Conservation (phyloP, 805 yeast species). For the Kregervanrija pseudodelftensis region DNA sequence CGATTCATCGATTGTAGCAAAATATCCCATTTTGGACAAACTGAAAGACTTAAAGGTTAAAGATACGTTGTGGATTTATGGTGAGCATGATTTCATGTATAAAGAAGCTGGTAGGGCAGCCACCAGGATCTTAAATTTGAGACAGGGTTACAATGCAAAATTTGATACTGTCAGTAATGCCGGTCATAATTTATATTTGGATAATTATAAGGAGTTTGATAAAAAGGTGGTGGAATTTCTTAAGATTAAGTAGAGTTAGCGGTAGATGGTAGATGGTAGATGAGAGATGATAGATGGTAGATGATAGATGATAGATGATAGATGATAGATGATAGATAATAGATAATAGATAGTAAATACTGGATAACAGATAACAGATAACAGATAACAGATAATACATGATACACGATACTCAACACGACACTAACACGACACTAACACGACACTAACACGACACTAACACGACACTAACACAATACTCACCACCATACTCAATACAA, state of each 20-base stretch:
- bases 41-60: constrained; percentile 29
- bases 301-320: neutral
- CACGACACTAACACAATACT: too few species aligned
- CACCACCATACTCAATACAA: too few species aligned
- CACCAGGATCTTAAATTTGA: constrained; percentile 19
- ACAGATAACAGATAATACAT: neutral
- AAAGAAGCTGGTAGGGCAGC: constrained; percentile 49
- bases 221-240: constrained; percentile 32
- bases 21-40: constrained; percentile 60
- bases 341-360: neutral
- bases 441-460: neutral
- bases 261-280: neutral
- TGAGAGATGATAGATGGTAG: neutral
- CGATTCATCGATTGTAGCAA: constrained; percentile 54
- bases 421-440: too few species aligned
- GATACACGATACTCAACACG: neutral
- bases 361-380: constrained; percentile 1
- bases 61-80: constrained; percentile 46
- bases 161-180: constrained; percentile 43
- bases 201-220: constrained; percentile 53
- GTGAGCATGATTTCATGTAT: constrained; percentile 73
- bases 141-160: constrained; percentile 19
- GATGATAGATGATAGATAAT: neutral
- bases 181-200: constrained; percentile 75
- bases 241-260: neutral